A percentile compares a stretch with the other conserved stretches of the same genome.
phyloP scores from a whole-genome alignment of 106 monocot species.

The Apostasia ramifera region DNA sequence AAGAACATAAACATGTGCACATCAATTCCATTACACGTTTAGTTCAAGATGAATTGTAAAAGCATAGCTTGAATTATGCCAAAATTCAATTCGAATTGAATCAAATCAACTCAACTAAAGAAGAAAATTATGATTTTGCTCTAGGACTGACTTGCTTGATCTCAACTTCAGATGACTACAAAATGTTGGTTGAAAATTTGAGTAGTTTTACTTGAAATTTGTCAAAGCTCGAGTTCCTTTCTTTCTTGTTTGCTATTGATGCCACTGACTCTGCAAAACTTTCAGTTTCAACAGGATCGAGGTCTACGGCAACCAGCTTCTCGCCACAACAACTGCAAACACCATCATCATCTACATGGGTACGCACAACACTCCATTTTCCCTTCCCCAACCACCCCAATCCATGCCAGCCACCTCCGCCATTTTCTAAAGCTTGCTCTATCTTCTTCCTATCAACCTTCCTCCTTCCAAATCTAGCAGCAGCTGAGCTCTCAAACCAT shows the following conservation, averaged over 20 bases:
- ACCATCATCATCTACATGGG: conserved; percentile 37
- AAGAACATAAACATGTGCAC: too few species aligned
- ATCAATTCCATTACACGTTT: too few species aligned
- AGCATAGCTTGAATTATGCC: too few species aligned
- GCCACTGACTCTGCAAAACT: conserved; percentile 53
- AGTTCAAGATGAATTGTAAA: too few species aligned
- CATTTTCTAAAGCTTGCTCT: conserved; percentile 38
- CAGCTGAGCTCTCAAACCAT: conserved; percentile 61
- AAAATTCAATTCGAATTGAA: too few species aligned
- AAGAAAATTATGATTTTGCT: too few species aligned
- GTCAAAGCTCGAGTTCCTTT: conserved; percentile 51
- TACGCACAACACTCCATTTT: conserved; percentile 45
- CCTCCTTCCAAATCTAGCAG: conserved; percentile 63
- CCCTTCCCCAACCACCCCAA: conserved; percentile 79
- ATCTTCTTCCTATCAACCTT: conserved; percentile 35
- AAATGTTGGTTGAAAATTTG: not conserved
- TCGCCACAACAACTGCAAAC: conserved; percentile 51
- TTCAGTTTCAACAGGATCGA: conserved; percentile 71
- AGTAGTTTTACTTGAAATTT: conserved; percentile 52
- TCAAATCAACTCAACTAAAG: too few species aligned
- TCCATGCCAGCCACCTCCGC: conserved; percentile 87
- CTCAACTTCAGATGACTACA: too few species aligned
- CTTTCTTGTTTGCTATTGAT: conserved; percentile 60
- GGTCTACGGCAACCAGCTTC: conserved; percentile 59
- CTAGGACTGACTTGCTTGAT: too few species aligned